Evolutionary conservation across 192 early-diverging fungal species (phyloP).

Genomic region (Dimargaris cristalligena): DNA sequence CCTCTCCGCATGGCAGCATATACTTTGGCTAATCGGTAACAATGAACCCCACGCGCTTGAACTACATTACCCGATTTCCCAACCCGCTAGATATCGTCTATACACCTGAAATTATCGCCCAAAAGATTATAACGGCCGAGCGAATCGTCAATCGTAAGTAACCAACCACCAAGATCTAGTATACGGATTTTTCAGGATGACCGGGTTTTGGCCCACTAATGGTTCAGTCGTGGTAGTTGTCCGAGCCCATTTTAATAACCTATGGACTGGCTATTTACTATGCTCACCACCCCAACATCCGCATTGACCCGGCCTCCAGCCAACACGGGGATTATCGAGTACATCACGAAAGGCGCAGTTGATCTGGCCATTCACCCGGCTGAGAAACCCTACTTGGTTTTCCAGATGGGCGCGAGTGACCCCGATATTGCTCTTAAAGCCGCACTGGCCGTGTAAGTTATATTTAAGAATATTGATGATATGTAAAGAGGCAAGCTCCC

Average conservation of each 20-base stretch:
- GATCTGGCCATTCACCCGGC: conserved; percentile 57
- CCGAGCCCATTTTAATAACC: too few relatives aligned
- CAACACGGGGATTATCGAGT: conserved; percentile 61
- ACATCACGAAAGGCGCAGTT: conserved; percentile 38
- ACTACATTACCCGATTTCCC: too few relatives aligned
- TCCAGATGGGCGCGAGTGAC: conserved; percentile 85
- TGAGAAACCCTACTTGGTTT: conserved; percentile 63
- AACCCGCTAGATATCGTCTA: conserved; percentile 89
- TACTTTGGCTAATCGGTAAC: too few relatives aligned
- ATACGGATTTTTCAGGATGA: not conserved
- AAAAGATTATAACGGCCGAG: conserved; percentile 52
- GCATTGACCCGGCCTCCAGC: too few relatives aligned
- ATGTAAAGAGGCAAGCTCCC: too few relatives aligned
- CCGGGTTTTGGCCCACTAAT: too few relatives aligned
- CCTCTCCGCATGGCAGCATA: too few relatives aligned
- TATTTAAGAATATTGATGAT: too few relatives aligned
- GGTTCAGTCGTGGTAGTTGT: too few relatives aligned
- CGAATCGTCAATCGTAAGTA: conserved; percentile 56
- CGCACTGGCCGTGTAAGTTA: conserved; percentile 53
- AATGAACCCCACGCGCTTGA: too few relatives aligned
- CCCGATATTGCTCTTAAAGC: conserved; percentile 75
- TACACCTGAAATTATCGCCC: conserved; percentile 79
- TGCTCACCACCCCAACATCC: too few relatives aligned
- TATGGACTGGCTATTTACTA: too few relatives aligned
- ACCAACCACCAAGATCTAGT: not conserved